phyloP scores from a whole-genome alignment of 1,284 basidiomycete genomes.

The Cutaneotrichosporon sp. region DNA sequence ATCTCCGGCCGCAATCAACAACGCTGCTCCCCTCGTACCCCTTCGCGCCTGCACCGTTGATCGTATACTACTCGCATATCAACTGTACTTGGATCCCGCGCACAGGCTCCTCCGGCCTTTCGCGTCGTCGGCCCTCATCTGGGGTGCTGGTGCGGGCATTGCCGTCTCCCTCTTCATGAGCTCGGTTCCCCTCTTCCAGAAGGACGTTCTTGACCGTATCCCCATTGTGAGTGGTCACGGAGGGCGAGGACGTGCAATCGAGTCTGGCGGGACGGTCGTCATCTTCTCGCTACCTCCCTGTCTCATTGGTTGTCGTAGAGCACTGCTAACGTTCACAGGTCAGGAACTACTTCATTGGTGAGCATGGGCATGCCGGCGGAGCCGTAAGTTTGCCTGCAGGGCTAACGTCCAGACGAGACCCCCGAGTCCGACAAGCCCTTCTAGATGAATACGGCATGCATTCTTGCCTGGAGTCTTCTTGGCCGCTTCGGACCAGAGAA shows the following conservation, averaged over 20 bases:
- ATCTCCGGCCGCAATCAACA: too few relatives aligned
- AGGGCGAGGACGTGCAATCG: neutral
- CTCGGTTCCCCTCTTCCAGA: constrained; percentile 45
- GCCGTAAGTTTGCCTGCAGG: neutral
- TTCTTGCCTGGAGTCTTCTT: neutral
- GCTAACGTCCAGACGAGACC: constrained; percentile 35
- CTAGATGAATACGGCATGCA: constrained; percentile 24
- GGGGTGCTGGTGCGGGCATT: constrained; percentile 42
- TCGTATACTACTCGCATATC: neutral
- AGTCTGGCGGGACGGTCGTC: too few relatives aligned
- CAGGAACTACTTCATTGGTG: constrained; percentile 33
- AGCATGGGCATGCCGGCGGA: too few relatives aligned
- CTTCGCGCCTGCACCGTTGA: neutral
- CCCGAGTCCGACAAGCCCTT: constrained; percentile 49
- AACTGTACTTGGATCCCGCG: neutral
- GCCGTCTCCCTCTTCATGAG: constrained; percentile 45
- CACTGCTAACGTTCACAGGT: constrained; percentile 19
- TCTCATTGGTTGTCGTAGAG: too few relatives aligned
- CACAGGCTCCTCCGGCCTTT: constrained; percentile 36
- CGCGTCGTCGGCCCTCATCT: constrained; percentile 30
- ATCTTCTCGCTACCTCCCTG: too few relatives aligned
- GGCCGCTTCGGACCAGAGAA: too few relatives aligned
- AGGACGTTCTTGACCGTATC: constrained; percentile 45
- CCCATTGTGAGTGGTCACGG: constrained; percentile 45
- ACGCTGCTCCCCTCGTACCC: neutral